phyloP scores from a whole-genome alignment of 2,329 filamentous ascomycete genomes.

The Periconia macrospinosa region DNA sequence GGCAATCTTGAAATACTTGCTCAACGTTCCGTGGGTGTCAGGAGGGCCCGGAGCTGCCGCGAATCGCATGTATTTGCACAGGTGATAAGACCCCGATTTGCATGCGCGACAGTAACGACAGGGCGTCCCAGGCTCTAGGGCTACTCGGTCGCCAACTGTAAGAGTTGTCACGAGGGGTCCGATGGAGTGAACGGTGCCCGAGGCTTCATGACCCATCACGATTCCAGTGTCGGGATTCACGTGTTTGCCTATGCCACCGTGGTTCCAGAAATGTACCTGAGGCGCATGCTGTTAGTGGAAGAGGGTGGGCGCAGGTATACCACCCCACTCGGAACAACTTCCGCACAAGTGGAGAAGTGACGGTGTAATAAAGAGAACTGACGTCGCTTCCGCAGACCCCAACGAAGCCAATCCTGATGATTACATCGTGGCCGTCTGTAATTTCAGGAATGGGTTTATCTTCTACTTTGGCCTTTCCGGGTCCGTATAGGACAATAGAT shows the following conservation, averaged over 20 bases:
- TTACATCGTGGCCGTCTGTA: slow-evolving; percentile 42
- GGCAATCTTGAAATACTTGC: slow-evolving; percentile 87
- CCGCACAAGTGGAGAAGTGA: not conserved
- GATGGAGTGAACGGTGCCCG: slow-evolving; percentile 75
- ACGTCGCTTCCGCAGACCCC: slow-evolving; percentile 49
- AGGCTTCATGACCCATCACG: slow-evolving; percentile 91
- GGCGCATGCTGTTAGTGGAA: slow-evolving; percentile 1
- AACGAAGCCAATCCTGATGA: slow-evolving; percentile 48
- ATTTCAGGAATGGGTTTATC: slow-evolving; percentile 43
- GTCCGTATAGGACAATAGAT: slow-evolving; percentile 46
- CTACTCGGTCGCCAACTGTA: slow-evolving; percentile 82
- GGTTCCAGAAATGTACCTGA: slow-evolving; percentile 88
- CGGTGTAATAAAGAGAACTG: not conserved
- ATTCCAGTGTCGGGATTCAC: slow-evolving; percentile 78
- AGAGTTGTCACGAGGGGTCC: slow-evolving; percentile 75
- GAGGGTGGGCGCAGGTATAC: not conserved
- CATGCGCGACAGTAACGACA: slow-evolving; percentile 87
- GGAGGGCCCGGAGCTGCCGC: slow-evolving; percentile 81
- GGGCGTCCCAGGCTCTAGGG: slow-evolving; percentile 88
- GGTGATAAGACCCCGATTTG: slow-evolving; percentile 87
- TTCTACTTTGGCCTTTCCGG: slow-evolving; percentile 42
- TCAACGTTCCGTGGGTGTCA: slow-evolving; percentile 64
- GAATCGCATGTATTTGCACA: slow-evolving; percentile 83
- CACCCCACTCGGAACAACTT: not conserved
- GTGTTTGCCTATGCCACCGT: slow-evolving; percentile 84